A percentile compares a stretch with the other conserved stretches of the same genome.
phyloP scores from a whole-genome alignment of 441 rosid genomes.

The Flueggea neowawraea region DNA sequence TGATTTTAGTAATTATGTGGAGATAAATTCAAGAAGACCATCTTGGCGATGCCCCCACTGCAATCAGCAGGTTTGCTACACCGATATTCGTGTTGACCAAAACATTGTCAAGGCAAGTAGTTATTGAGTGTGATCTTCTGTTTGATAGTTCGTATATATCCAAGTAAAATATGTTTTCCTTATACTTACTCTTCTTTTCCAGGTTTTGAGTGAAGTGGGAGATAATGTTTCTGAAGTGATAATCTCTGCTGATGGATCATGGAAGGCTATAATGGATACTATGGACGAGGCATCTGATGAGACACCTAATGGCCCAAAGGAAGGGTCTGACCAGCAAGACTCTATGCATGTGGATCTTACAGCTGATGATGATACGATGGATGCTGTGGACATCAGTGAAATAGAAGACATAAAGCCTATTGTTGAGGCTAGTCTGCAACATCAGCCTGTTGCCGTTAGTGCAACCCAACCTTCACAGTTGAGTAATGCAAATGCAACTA shows the following conservation, averaged over 20 bases:
- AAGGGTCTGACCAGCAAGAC: constrained; percentile 32
- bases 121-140: background rate
- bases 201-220: constrained; percentile 80
- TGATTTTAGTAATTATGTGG: constrained; percentile 69
- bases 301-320: constrained; percentile 30
- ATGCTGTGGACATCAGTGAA: constrained; percentile 31
- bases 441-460: constrained; percentile 24
- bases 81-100: constrained; percentile 76
- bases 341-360: constrained; percentile 68
- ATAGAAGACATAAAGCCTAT: constrained; percentile 71
- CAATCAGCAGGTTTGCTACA: constrained; percentile 73
- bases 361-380: constrained; percentile 46
- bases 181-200: constrained; percentile 4
- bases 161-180: background rate
- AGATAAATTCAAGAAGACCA: constrained; percentile 84
- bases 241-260: constrained; percentile 82
- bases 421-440: constrained; percentile 28
- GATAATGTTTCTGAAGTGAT: constrained; percentile 56
- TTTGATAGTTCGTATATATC: constrained; percentile 4
- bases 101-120: constrained; percentile 82
- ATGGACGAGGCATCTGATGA: constrained; percentile 30
- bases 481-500: constrained; percentile 18
- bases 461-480: constrained; percentile 18
- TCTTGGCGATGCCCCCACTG: constrained; percentile 99
- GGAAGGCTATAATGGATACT: constrained; percentile 63